A percentile compares a stretch with the other conserved stretches of the same genome.
phyloP scores from a whole-genome alignment of 2,329 filamentous ascomycete genomes.

The Bipolaris victoriae region DNA sequence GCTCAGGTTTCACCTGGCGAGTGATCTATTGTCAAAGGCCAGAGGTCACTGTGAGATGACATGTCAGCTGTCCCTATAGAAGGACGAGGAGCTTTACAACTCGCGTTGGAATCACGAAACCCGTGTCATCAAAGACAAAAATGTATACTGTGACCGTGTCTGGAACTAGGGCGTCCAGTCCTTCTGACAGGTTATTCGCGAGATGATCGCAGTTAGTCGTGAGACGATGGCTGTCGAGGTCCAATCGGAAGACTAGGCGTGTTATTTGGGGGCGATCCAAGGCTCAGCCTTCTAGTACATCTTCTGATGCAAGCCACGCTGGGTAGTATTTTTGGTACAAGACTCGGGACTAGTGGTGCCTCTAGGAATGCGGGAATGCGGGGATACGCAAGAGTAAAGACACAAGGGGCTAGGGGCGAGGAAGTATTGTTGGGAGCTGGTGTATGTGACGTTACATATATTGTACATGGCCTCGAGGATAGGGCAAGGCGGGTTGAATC shows the following conservation, averaged over 20 bases:
- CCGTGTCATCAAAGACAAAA: background rate
- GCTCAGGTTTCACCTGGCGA: slow-evolving; percentile 2
- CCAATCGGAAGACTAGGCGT: slow-evolving; percentile 6
- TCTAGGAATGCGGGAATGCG: background rate
- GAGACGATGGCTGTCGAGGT: background rate
- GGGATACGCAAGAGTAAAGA: background rate
- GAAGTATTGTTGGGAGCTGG: background rate
- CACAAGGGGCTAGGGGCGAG: background rate
- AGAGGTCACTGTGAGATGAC: background rate
- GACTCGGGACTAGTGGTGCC: background rate
- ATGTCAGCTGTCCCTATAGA: background rate
- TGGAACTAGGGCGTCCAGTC: background rate
- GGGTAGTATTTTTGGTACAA: background rate
- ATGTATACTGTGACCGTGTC: background rate
- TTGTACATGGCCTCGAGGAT: too few relatives aligned
- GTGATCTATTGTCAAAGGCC: background rate
- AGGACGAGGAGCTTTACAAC: background rate
- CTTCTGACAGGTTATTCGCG: background rate
- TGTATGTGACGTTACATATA: too few relatives aligned
- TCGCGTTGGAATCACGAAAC: background rate
- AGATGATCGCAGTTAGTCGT: background rate
- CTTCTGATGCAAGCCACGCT: background rate
- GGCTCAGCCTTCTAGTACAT: background rate
- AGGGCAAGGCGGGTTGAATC: too few relatives aligned
- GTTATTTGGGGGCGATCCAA: background rate